Evolutionary conservation across 805 yeast genomes (phyloP).

Genomic region (Scheffersomyces spartinae): DNA sequence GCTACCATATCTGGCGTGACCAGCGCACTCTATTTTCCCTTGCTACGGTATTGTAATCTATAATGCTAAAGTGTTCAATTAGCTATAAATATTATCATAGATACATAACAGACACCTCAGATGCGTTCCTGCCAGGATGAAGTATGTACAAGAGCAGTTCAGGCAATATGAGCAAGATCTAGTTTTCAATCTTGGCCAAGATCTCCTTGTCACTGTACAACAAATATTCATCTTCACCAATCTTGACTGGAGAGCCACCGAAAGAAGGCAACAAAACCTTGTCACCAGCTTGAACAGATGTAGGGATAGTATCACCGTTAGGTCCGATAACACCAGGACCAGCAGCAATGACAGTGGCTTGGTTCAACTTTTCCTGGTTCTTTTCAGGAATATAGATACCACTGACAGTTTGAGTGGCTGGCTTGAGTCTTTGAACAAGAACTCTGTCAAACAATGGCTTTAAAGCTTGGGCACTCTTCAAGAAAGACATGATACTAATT

Average conservation of each 20-base stretch:
- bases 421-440: constrained; percentile 88
- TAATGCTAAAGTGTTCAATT: too few species aligned
- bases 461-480: constrained; percentile 77
- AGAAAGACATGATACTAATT: too few species aligned
- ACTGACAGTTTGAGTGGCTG: constrained; percentile 81
- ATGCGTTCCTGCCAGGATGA: too few species aligned
- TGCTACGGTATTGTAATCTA: too few species aligned
- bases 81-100: too few species aligned
- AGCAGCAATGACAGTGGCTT: constrained; percentile 85
- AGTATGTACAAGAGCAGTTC: too few species aligned
- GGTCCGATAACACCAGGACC: constrained; percentile 86
- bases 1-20: too few species aligned
- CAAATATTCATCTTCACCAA: constrained; percentile 73
- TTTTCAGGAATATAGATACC: constrained; percentile 94
- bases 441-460: constrained; percentile 94
- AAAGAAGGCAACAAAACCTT: constrained; percentile 87
- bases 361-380: constrained; percentile 87
- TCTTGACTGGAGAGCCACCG: constrained; percentile 85
- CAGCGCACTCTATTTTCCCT: too few species aligned
- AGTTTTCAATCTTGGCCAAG: constrained; percentile 79
- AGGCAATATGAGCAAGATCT: too few species aligned
- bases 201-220: constrained; percentile 91
- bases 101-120: too few species aligned
- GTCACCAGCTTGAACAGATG: constrained; percentile 83
- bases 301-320: constrained; percentile 61